Conservation (phyloP, 495 filamentous ascomycete genomes). For the Lepidopterella palustris region DNA sequence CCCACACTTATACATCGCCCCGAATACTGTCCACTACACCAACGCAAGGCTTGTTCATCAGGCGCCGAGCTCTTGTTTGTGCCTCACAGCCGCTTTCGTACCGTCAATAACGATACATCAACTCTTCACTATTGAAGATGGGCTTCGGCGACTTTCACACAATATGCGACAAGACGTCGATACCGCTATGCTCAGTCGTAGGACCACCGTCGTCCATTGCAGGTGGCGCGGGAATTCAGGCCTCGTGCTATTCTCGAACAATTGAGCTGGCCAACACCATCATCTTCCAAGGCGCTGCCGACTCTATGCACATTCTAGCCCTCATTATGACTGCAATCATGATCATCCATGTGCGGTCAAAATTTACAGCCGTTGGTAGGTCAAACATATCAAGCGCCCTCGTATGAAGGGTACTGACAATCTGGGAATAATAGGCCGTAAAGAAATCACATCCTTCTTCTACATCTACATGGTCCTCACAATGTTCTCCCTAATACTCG, state of each 20-base stretch:
- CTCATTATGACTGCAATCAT: conserved; percentile 91
- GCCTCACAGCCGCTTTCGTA: background rate
- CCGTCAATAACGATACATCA: background rate
- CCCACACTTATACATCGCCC: background rate
- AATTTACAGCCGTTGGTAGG: conserved; percentile 98
- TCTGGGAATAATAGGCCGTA: conserved; percentile 64
- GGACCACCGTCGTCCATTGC: conserved; percentile 59
- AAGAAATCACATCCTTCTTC: conserved; percentile 97
- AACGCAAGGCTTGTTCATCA: background rate
- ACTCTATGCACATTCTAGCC: conserved; percentile 87
- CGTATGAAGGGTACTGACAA: background rate
- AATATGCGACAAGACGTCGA: conserved; percentile 76
- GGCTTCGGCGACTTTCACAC: conserved; percentile 82
- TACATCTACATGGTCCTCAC: conserved; percentile 92
- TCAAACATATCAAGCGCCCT: conserved; percentile 16
- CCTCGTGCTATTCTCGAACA: conserved; percentile 88
- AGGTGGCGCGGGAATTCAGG: conserved; percentile 69
- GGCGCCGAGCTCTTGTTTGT: background rate
- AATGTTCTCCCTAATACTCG: conserved; percentile 80
- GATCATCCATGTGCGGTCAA: conserved; percentile 91
- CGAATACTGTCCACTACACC: background rate
- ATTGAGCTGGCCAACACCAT: conserved; percentile 96
- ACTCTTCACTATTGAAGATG: conserved; percentile 45
- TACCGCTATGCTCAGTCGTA: conserved; percentile 84
- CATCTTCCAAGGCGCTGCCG: conserved; percentile 90